Conservation (phyloP, 2,329 filamentous ascomycete species). For the Colletotrichum sojae region DNA sequence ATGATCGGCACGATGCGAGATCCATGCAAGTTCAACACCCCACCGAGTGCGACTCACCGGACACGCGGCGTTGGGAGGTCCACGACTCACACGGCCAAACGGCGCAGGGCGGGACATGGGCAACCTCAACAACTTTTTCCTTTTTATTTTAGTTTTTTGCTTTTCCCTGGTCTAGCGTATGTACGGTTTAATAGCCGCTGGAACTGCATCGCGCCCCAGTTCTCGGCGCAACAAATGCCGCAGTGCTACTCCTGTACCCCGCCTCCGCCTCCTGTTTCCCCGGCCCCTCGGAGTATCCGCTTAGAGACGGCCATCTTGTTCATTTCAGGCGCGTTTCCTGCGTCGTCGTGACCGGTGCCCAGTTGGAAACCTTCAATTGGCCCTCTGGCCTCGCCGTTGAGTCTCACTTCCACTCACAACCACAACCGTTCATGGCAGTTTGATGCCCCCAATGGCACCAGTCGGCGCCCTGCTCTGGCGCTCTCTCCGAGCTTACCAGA, state of each 20-base stretch:
- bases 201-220: conserved; percentile 12
- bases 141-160: conserved; percentile 18
- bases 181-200: conserved; percentile 24
- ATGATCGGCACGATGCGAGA: conserved; percentile 4
- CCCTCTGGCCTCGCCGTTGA: not conserved
- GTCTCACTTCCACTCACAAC: not conserved
- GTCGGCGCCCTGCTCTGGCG: conserved; percentile 76
- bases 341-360: not conserved
- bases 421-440: conserved; percentile 16
- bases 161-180: conserved; percentile 1
- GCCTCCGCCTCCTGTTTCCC: conserved; percentile 20
- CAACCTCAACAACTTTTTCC: conserved; percentile 42
- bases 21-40: conserved; percentile 29
- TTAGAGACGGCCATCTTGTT: conserved; percentile 4
- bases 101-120: conserved; percentile 8
- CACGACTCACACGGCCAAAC: conserved; percentile 26
- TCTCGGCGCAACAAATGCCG: conserved; percentile 36
- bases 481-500: conserved; percentile 77
- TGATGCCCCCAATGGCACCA: conserved; percentile 55
- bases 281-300: conserved; percentile 6
- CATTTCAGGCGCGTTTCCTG: not conserved
- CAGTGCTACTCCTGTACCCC: conserved; percentile 26
- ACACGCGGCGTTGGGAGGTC: conserved; percentile 27
- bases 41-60: conserved; percentile 5
- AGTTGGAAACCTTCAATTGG: conserved; percentile 5